Evolutionary conservation across 257 asterid genomes (phyloP).

Genomic region (Rauvolfia tetraphylla): DNA sequence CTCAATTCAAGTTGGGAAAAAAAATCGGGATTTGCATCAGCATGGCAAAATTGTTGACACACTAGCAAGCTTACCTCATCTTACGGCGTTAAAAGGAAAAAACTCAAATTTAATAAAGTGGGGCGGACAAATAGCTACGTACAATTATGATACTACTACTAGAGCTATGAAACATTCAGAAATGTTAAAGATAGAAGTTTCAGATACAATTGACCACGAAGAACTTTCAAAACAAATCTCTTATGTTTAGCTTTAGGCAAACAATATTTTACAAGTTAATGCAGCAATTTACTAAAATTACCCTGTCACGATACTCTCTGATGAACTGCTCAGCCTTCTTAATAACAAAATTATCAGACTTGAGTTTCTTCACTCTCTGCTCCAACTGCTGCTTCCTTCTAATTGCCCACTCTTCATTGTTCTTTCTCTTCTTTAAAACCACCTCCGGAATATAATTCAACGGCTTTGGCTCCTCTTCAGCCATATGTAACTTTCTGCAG

Average conservation of each 20-base stretch:
- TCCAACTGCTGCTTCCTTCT: slow-evolving; percentile 61
- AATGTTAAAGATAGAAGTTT: neutral
- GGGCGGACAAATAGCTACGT: no score
- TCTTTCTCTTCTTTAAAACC: slow-evolving; percentile 84
- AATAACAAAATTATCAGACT: slow-evolving; percentile 42
- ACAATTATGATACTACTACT: neutral
- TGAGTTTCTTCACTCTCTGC: slow-evolving; percentile 57
- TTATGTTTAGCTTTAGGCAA: neutral
- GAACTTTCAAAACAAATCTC: neutral
- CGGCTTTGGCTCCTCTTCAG: slow-evolving; percentile 37
- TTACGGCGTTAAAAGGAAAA: no score
- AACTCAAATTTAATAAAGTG: neutral
- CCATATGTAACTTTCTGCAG: slow-evolving; percentile 33
- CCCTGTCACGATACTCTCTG: slow-evolving; percentile 76
- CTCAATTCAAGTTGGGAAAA: neutral
- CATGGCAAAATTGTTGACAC: neutral
- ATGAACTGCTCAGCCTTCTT: slow-evolving; percentile 85
- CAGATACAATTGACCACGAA: neutral
- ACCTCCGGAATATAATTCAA: slow-evolving; percentile 73
- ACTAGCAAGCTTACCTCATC: no score
- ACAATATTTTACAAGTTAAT: neutral
- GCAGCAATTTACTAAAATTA: slow-evolving; percentile 9
- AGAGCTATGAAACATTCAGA: neutral
- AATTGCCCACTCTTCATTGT: slow-evolving; percentile 87
- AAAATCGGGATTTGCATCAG: neutral